phyloP scores from a whole-genome alignment of 2,329 filamentous ascomycete species.

The Drechslerella coelobrocha region DNA sequence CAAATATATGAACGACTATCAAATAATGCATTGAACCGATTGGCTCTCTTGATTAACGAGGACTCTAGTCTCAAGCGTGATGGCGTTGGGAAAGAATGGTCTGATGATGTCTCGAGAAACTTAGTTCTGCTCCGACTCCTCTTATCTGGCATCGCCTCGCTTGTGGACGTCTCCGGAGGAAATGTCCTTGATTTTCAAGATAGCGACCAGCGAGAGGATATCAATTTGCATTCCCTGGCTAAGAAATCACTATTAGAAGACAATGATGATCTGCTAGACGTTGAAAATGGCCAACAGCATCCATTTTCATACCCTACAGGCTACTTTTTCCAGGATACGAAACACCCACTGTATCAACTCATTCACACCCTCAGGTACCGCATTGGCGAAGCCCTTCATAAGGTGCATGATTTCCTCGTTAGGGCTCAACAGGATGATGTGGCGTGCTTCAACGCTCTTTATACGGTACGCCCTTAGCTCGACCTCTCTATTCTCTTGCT shows the following conservation, averaged over 20 bases:
- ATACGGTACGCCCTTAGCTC: conserved; percentile 67
- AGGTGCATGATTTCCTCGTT: conserved; percentile 82
- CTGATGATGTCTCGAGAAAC: conserved; percentile 90
- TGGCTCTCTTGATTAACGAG: conserved; percentile 80
- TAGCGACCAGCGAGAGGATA: conserved; percentile 60
- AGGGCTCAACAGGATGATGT: conserved; percentile 93
- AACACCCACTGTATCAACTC: conserved; percentile 71
- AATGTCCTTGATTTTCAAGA: conserved; percentile 61
- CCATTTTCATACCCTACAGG: conserved; percentile 89
- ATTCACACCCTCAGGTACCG: conserved; percentile 83
- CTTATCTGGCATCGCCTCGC: conserved; percentile 83
- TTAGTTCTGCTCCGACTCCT: conserved; percentile 87
- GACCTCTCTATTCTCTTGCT: too few species aligned
- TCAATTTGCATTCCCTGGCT: conserved; percentile 63
- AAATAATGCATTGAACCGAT: conserved; percentile 73
- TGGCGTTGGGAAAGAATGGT: conserved; percentile 98
- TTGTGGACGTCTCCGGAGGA: conserved; percentile 78
- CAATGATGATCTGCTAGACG: conserved; percentile 68
- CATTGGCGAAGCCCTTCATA: conserved; percentile 79
- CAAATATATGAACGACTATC: conserved; percentile 87
- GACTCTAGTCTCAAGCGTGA: conserved; percentile 83
- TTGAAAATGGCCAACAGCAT: conserved; percentile 80
- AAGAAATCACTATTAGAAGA: conserved; percentile 62
- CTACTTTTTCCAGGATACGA: conserved; percentile 72
- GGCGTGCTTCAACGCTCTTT: conserved; percentile 89